These are phyloP conservation scores for Casuarina equisetifolia DNA, from an alignment of 306 rosid species.

Conservation along the genomic window DNA sequence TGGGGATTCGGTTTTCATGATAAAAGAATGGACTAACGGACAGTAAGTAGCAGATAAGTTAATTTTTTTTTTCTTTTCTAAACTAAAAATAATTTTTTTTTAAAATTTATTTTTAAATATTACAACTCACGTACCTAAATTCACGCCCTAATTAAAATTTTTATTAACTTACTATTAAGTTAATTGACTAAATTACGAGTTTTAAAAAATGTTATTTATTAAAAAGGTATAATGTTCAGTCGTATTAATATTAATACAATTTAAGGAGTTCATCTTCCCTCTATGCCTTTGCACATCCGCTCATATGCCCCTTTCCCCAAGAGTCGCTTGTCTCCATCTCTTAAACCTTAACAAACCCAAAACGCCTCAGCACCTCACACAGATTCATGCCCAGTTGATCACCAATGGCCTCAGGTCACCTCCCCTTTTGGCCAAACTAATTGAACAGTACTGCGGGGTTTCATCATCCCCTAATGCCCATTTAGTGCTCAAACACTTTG, in stretches of 20 bases:
- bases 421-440: constrained; percentile 50
- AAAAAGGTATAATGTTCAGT: too few relatives aligned
- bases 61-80: neutral
- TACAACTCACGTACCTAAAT: too few relatives aligned
- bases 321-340: constrained; percentile 39
- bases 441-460: constrained; percentile 44
- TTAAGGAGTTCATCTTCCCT: neutral
- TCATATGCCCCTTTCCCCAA: constrained; percentile 39
- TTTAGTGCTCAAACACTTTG: constrained; percentile 40
- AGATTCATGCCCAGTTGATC: constrained; percentile 64
- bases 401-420: constrained; percentile 53
- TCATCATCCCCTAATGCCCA: constrained; percentile 42
- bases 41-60: neutral
- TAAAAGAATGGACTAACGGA: neutral
- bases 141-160: too few relatives aligned
- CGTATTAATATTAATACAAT: too few relatives aligned
- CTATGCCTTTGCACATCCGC: neutral
- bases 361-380: constrained; percentile 42
- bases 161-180: too few relatives aligned
- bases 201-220: too few relatives aligned
- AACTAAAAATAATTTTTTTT: neutral
- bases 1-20: neutral
- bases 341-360: constrained; percentile 36
- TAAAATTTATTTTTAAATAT: too few relatives aligned
- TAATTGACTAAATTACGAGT: too few relatives aligned